phyloP scores from a whole-genome alignment of 495 filamentous ascomycete genomes.

The Xanthoparmelia taractica region DNA sequence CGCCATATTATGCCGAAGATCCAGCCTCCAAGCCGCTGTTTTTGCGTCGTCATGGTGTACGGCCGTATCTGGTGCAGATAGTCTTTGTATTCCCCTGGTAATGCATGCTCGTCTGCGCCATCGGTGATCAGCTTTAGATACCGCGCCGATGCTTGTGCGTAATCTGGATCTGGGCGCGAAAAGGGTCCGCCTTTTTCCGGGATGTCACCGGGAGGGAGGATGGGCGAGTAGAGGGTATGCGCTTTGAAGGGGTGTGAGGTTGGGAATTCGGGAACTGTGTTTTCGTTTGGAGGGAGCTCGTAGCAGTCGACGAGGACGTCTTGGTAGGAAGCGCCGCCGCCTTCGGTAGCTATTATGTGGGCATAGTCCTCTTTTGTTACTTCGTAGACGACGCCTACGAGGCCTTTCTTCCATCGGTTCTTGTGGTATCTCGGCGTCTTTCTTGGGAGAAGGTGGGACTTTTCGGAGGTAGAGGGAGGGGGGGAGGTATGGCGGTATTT shows the following conservation, averaged over 20 bases:
- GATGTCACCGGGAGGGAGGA: conserved; percentile 15
- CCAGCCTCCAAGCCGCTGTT: conserved; percentile 57
- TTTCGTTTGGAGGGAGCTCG: conserved; percentile 44
- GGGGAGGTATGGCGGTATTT: conserved; percentile 37
- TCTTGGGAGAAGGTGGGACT: conserved; percentile 30
- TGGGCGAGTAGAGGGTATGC: conserved; percentile 54
- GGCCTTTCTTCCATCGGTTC: conserved; percentile 61
- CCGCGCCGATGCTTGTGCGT: conserved; percentile 73
- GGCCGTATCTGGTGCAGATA: conserved; percentile 59
- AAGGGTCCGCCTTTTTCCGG: conserved; percentile 29
- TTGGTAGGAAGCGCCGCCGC: conserved; percentile 71
- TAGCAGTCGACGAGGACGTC: conserved; percentile 75
- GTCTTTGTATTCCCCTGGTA: conserved; percentile 64
- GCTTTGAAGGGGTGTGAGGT: conserved; percentile 41
- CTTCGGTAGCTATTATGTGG: conserved; percentile 83
- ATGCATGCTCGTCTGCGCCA: conserved; percentile 67
- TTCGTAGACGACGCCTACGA: conserved; percentile 93
- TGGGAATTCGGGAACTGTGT: conserved; percentile 37
- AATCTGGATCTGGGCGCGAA: conserved; percentile 54
- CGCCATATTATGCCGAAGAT: conserved; percentile 54
- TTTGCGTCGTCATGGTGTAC: conserved; percentile 58
- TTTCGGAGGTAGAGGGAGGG: conserved; percentile 25
- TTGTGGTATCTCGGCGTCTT: conserved; percentile 35
- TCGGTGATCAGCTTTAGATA: conserved; percentile 71
- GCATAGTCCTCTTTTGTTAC: conserved; percentile 74